Conservation (phyloP, 768 basidiomycete genomes). For the Cubamyces sp. region DNA sequence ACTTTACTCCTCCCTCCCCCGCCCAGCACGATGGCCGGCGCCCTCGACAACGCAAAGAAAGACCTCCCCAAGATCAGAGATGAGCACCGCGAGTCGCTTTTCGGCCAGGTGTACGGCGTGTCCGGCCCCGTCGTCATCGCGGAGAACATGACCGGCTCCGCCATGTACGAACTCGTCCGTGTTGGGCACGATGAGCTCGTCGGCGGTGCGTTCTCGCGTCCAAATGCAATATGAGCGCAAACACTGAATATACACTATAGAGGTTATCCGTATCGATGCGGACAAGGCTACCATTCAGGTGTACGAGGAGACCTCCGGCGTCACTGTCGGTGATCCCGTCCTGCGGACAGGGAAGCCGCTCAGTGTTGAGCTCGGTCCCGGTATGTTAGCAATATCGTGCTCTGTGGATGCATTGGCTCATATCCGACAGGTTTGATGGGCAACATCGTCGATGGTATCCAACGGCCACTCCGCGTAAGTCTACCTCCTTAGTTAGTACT, state of each 20-base stretch:
- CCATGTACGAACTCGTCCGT: conserved; percentile 97
- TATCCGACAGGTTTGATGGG: conserved; percentile 81
- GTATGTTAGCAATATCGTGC: conserved; percentile 45
- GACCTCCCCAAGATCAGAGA: conserved; percentile 87
- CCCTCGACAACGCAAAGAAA: conserved; percentile 87
- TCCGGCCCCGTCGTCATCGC: conserved; percentile 99
- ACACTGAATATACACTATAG: conserved; percentile 44
- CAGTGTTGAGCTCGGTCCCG: conserved; percentile 96
- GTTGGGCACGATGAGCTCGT: conserved; percentile 99
- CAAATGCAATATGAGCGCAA: not conserved
- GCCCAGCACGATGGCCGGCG: conserved; percentile 78
- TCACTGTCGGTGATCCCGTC: conserved; percentile 98
- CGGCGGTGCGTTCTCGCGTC: conserved; percentile 64
- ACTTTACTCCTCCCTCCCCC: conserved; percentile 11
- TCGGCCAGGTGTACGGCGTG: conserved; percentile 91
- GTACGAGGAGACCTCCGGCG: conserved; percentile 98
- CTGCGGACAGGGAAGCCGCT: conserved; percentile 97
- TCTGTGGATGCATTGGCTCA: conserved; percentile 6
- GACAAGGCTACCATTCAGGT: conserved; percentile 99
- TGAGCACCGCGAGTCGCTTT: conserved; percentile 87
- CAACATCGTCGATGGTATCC: conserved; percentile 99
- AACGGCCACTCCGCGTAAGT: conserved; percentile 85
- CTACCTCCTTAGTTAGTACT: conserved; percentile 4
- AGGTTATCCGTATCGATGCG: conserved; percentile 98
- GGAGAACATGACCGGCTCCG: conserved; percentile 93